Percentiles rank a stretch among this genome's conserved stretches.
These are phyloP conservation scores for Blastobotrys indianensis DNA, from an alignment of 1,139 yeast genomes.

Conservation along the genomic window DNA sequence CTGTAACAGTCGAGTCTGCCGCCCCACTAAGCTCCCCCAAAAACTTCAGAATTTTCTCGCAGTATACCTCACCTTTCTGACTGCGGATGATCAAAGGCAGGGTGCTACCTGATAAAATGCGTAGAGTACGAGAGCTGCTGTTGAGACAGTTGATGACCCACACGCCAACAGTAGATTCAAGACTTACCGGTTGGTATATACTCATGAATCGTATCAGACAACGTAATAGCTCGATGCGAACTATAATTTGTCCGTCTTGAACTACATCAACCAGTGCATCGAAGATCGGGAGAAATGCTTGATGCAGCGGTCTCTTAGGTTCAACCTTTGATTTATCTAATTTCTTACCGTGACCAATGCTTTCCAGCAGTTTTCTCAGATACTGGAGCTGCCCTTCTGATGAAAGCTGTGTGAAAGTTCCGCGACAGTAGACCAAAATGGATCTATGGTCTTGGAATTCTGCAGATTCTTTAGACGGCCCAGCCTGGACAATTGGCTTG, in stretches of 20 bases:
- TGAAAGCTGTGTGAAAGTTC: too few relatives aligned
- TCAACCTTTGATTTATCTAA: too few relatives aligned
- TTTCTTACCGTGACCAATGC: too few relatives aligned
- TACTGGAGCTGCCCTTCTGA: too few relatives aligned
- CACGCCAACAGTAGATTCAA: conserved; percentile 19
- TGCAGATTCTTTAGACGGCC: too few relatives aligned
- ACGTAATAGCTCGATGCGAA: conserved; percentile 19
- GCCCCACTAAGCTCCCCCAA: conserved; percentile 17
- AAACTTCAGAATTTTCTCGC: conserved; percentile 17
- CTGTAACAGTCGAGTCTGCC: conserved; percentile 42
- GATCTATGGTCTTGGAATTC: too few relatives aligned
- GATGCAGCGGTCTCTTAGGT: background rate
- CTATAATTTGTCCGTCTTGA: background rate
- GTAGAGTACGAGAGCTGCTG: conserved; percentile 25
- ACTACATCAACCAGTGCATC: background rate
- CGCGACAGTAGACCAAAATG: too few relatives aligned
- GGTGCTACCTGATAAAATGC: conserved; percentile 24
- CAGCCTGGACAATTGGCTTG: too few relatives aligned
- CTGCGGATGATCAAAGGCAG: conserved; percentile 21
- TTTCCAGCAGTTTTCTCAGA: too few relatives aligned
- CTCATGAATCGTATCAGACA: conserved; percentile 18
- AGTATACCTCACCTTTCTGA: conserved; percentile 10
- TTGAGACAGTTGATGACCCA: conserved; percentile 28
- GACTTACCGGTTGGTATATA: conserved; percentile 17
- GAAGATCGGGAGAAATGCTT: background rate